Base-by-base conservation (phyloP, 2,329 filamentous ascomycete species). In the Keithomyces neogunnii region DNA sequence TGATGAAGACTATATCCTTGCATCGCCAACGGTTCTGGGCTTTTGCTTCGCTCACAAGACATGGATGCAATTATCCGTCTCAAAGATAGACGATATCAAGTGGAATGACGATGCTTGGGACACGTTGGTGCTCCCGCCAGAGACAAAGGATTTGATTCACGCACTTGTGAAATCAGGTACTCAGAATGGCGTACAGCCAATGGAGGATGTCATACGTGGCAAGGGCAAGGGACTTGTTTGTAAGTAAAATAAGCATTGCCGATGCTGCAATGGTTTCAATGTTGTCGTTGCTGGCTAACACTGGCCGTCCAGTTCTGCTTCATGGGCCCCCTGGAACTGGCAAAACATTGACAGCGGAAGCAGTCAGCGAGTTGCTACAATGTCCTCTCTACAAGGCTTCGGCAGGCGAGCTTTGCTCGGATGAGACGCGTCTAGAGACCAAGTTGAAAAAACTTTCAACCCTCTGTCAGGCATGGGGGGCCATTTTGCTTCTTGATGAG, bases 31-130 rank as follows among this genome's bases (percentile, higher is more conserved):
- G 0, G 88, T 95, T 0, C 77, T 95, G 2, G 91, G 90, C 0
- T 96, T 95, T 60, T 82, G 88, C 1, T 95, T 96, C 65, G 82
- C 81, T 1, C 89, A 95, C 68, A 96, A 95, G 69, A 74, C 89
- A 8, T 96, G 90, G 91, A 78, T 95, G 0, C 89, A 96, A 64
- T 89, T 96, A 60, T 84, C 83, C 0, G 84, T 96, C 26, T 88
- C 86, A 0, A 84, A 85, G 1, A 78, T 96, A 55, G 79, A 81
- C 44, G 86, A 95, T 3, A 92, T 96, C 55, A 77, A 83, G 36
- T 96, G 88, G 88, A 92, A 95, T 60, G 81, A 87, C 42, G 77
- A 82, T 11, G 90, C 90, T 0, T 96, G 93, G 68, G 81, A 87
- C 47, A 90, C 86, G 0, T 74, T 96, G 32, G 89, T 96, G 1